Evolutionary conservation across 345 rosid genomes (phyloP).

Genomic region (Carallia brachiata): DNA sequence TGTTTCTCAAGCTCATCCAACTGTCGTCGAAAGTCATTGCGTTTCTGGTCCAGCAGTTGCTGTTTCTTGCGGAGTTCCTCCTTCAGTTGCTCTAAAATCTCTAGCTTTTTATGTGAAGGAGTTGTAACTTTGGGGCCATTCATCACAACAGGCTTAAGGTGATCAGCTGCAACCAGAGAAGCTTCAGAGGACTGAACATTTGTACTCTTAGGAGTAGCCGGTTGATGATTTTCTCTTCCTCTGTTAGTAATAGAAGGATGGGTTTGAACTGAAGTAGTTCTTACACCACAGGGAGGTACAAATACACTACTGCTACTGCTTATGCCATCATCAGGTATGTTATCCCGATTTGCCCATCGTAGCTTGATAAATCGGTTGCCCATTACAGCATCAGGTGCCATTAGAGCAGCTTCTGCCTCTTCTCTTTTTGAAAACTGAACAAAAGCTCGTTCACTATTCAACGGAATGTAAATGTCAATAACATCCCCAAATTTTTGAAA

Average conservation of each 20-base stretch:
- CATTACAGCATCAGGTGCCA: conserved; percentile 98
- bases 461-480: conserved; percentile 81
- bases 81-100: conserved; percentile 70
- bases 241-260: conserved; percentile 40
- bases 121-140: conserved; percentile 58
- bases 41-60: conserved; percentile 85
- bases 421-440: conserved; percentile 92
- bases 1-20: conserved; percentile 74
- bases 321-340: conserved; percentile 55
- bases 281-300: conserved; percentile 37
- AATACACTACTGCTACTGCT: conserved; percentile 41
- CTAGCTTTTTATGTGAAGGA: conserved; percentile 69
- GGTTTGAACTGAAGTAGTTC: conserved; percentile 36
- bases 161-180: conserved; percentile 43
- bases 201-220: conserved; percentile 38
- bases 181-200: conserved; percentile 37
- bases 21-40: conserved; percentile 67
- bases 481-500: conserved; percentile 88
- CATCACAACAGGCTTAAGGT: conserved; percentile 37
- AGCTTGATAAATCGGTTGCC: conserved; percentile 96
- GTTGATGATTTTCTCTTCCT: conserved; percentile 49
- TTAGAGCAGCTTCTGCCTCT: conserved; percentile 94
- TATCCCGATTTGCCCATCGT: conserved; percentile 99
- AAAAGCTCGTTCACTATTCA: conserved; percentile 80
- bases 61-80: conserved; percentile 88